phyloP scores from a whole-genome alignment of 352 stramenopile species.

The Phytophthora fragariae region DNA sequence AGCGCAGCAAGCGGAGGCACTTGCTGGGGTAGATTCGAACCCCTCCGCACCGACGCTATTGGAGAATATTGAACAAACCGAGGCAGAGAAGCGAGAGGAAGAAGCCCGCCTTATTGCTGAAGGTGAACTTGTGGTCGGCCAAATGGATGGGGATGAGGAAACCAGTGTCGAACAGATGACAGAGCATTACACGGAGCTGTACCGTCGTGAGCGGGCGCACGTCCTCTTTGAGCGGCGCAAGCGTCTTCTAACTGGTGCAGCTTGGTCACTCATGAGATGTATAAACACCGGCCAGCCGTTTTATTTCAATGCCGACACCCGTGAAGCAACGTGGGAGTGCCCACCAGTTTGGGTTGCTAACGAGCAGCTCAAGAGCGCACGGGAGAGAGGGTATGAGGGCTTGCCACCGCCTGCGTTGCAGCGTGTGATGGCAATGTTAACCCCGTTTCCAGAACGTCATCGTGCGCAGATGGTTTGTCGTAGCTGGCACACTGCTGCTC shows the following conservation, averaged over 20 bases:
- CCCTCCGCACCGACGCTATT: slow-evolving; percentile 27
- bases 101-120: slow-evolving; percentile 68
- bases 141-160: slow-evolving; percentile 38
- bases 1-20: slow-evolving; percentile 40
- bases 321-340: slow-evolving; percentile 94
- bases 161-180: slow-evolving; percentile 25
- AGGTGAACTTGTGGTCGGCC: slow-evolving; percentile 72
- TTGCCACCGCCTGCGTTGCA: slow-evolving; percentile 82
- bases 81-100: slow-evolving; percentile 70
- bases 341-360: slow-evolving; percentile 91
- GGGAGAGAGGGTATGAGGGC: slow-evolving; percentile 72
- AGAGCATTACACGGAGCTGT: slow-evolving; percentile 55
- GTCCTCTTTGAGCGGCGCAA: slow-evolving; percentile 64
- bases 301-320: slow-evolving; percentile 95
- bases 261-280: slow-evolving; percentile 72
- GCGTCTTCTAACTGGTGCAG: slow-evolving; percentile 62
- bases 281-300: slow-evolving; percentile 83
- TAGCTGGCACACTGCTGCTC: slow-evolving; percentile 55
- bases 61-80: slow-evolving; percentile 71
- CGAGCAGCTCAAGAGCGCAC: slow-evolving; percentile 81
- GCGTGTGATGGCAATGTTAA: slow-evolving; percentile 87
- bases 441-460: slow-evolving; percentile 67
- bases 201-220: slow-evolving; percentile 66
- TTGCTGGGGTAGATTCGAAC: slow-evolving; percentile 35
- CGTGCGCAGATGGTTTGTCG: slow-evolving; percentile 59